Base-by-base conservation (phyloP, 1,139 yeast genomes). In the Geotrichum citri-aurantii region DNA sequence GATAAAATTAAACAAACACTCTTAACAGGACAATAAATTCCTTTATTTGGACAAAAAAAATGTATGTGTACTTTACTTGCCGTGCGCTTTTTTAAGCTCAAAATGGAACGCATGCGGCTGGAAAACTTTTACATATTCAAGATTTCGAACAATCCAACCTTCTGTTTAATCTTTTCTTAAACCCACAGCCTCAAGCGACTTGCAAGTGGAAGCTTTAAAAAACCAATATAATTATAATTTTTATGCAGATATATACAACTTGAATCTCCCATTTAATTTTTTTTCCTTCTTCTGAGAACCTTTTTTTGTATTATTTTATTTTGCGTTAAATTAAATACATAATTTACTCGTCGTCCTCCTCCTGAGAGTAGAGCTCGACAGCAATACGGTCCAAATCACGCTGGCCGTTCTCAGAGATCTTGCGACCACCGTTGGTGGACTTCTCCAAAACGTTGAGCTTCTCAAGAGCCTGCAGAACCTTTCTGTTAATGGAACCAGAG, bases 341-440 rank as follows among this genome's bases (percentile, higher is more conserved):
- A 63, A 63, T 66, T 73, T 76, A 75, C 71, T 78, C 80, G 70
- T 79, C 81, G 63, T 71, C 71, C 56, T 70, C 74, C 79, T 85
- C 89, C 76, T 83, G 84, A 82, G 88, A 96, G 80, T 89, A 85
- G 78, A 97, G 90, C 84, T 92, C 97, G 78, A 96, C 97, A 77
- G 99, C 99, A 80, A 93, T 93, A 88, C 99, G 98, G 84, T 93
- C 99, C 84, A 93, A 88, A 84, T 93, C 99, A 88, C 99, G 92
- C 85, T 93, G 98, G 78, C 99, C 99, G 82, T 91, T 89, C 80
- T 91, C 97, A 68, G 98, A 88, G 86, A 93, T 89, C 83, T 93
- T 91, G 87, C 99, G 95, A 80, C 99, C 99, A 80, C 98, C 98
- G 82, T 90, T 91, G 81, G 92, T 89, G 77, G 96, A 85, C 78